These are phyloP conservation scores for Magnolia changhungtana DNA, from an alignment of 164 flowering plant genomes.

Conservation along the genomic window DNA sequence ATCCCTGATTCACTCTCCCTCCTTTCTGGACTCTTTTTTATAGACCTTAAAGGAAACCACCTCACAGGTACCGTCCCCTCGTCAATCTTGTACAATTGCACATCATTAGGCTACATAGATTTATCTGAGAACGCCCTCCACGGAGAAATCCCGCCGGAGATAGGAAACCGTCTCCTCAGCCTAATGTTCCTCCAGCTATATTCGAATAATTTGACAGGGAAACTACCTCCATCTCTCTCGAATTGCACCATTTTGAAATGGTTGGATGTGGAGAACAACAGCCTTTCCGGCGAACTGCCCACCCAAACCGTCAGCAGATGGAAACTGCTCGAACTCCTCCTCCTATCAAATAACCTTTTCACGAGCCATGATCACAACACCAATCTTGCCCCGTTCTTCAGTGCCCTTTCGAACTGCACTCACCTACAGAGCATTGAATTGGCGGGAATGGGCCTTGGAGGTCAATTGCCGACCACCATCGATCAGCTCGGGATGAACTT, in stretches of 20 bases:
- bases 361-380: conserved; percentile 44
- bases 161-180: conserved; percentile 29
- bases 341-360: conserved; percentile 41
- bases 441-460: conserved; percentile 46
- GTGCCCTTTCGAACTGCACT: conserved; percentile 40
- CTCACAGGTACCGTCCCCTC: conserved; percentile 20
- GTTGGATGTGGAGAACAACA: conserved; percentile 46
- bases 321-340: conserved; percentile 21
- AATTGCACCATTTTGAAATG: conserved; percentile 27
- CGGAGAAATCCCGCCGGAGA: conserved; percentile 44
- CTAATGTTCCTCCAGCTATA: conserved; percentile 36
- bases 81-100: conserved; percentile 45
- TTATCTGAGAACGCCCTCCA: conserved; percentile 36
- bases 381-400: conserved; percentile 46
- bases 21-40: conserved; percentile 11
- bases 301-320: conserved; percentile 24
- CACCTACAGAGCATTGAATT: conserved; percentile 37
- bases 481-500: conserved; percentile 22
- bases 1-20: conserved; percentile 23
- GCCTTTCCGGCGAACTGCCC: conserved; percentile 47
- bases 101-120: conserved; percentile 33
- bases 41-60: conserved; percentile 23
- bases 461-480: conserved; percentile 34
- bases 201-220: conserved; percentile 41
- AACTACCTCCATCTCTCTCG: conserved; percentile 35